Evolutionary conservation across 768 basidiomycete species (phyloP).

Genomic region (Mycena kentingensis): DNA sequence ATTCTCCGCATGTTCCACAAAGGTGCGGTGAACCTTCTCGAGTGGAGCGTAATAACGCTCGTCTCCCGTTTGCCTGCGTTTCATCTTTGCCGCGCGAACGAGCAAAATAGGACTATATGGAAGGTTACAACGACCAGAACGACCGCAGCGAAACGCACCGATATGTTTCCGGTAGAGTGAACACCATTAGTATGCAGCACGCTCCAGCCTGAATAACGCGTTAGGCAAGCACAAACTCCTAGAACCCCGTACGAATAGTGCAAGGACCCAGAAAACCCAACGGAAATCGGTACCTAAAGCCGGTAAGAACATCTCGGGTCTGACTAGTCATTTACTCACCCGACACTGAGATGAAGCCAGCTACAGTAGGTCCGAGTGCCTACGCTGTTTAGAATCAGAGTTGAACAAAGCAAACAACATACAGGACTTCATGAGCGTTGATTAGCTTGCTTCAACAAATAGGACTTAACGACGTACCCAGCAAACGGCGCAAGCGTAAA

Average conservation of each 20-base stretch:
- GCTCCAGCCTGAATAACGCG: slow-evolving; percentile 41
- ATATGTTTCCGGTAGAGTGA: slow-evolving; percentile 72
- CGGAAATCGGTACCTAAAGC: slow-evolving; percentile 67
- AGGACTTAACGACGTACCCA: slow-evolving; percentile 43
- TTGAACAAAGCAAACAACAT: no score
- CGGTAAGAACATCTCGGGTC: no score
- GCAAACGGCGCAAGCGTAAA: slow-evolving; percentile 70
- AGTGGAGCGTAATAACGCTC: slow-evolving; percentile 52
- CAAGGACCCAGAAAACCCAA: slow-evolving; percentile 65
- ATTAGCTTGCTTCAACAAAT: no score
- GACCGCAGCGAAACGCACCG: slow-evolving; percentile 35
- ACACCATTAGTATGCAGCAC: slow-evolving; percentile 49
- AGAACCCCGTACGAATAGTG: slow-evolving; percentile 56
- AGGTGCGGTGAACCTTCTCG: slow-evolving; percentile 42
- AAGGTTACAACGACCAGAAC: neutral
- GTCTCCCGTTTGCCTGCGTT: slow-evolving; percentile 56
- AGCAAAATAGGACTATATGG: slow-evolving; percentile 54
- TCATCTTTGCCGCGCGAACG: slow-evolving; percentile 48
- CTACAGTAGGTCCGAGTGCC: slow-evolving; percentile 56
- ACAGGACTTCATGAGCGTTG: no score
- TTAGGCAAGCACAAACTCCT: neutral
- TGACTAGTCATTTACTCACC: slow-evolving; percentile 39
- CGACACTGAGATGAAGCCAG: slow-evolving; percentile 41
- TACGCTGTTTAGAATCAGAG: neutral
- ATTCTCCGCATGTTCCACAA: slow-evolving; percentile 44